Conservation (phyloP, 768 basidiomycete genomes). For the Mycena albidolilacea region DNA sequence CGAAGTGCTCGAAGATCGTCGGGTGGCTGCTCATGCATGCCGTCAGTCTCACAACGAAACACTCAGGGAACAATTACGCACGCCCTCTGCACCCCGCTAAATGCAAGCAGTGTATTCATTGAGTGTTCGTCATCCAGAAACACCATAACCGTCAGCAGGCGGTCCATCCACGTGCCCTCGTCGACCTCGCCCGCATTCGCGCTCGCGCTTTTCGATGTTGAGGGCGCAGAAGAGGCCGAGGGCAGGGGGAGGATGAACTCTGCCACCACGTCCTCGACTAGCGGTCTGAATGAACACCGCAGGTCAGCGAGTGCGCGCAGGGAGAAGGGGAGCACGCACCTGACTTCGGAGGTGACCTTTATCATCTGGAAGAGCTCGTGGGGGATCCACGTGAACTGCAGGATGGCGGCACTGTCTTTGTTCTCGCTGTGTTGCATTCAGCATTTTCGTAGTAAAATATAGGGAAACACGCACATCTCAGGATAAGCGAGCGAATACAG, state of each 20-base stretch:
- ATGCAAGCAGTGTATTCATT: slow-evolving; percentile 67
- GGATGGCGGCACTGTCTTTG: slow-evolving; percentile 77
- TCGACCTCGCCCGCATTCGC: slow-evolving; percentile 65
- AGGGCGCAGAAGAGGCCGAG: slow-evolving; percentile 53
- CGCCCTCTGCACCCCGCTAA: slow-evolving; percentile 77
- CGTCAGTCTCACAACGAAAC: slow-evolving; percentile 15
- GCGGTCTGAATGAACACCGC: slow-evolving; percentile 48
- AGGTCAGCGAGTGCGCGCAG: neutral
- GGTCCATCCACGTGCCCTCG: slow-evolving; percentile 89
- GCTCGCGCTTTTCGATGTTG: slow-evolving; percentile 57
- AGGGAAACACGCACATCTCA: slow-evolving; percentile 79
- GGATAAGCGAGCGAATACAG: slow-evolving; percentile 87
- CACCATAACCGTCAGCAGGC: slow-evolving; percentile 80
- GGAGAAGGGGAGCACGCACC: slow-evolving; percentile 52
- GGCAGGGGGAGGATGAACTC: slow-evolving; percentile 90
- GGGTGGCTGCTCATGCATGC: slow-evolving; percentile 66
- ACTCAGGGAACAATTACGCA: slow-evolving; percentile 52
- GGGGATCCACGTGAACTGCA: slow-evolving; percentile 96
- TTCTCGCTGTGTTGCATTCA: slow-evolving; percentile 72
- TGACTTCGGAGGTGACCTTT: slow-evolving; percentile 67
- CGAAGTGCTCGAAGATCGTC: slow-evolving; percentile 75
- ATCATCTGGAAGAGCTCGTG: slow-evolving; percentile 74
- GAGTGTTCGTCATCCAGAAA: slow-evolving; percentile 72
- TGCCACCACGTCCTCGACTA: slow-evolving; percentile 78
- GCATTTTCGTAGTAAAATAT: neutral